These are phyloP conservation scores for Micractinium conductrix DNA, from an alignment of 139 green algal genomes.

Conservation along the genomic window DNA sequence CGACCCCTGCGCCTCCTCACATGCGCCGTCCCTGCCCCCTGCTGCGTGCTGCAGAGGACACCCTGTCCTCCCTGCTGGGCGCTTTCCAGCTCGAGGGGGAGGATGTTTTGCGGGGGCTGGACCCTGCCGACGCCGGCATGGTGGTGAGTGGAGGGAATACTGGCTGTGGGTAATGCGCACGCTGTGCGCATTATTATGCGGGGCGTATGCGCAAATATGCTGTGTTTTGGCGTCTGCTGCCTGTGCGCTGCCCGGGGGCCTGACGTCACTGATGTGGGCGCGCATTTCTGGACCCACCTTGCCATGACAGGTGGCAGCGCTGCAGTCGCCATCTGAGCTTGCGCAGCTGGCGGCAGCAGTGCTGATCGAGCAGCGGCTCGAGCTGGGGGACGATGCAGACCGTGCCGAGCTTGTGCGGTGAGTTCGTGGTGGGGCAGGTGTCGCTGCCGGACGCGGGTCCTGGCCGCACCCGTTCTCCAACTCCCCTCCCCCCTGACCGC, in stretches of 20 bases:
- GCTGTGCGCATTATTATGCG: too few species aligned
- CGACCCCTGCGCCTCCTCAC: too few species aligned
- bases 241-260: not conserved
- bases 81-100: not conserved
- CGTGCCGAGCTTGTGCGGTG: not conserved
- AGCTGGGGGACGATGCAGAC: slow-evolving; percentile 1
- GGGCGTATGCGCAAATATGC: too few species aligned
- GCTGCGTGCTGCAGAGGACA: slow-evolving; percentile 8
- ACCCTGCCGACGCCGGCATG: not conserved
- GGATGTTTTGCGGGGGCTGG: not conserved
- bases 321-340: slow-evolving; percentile 14
- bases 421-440: too few species aligned
- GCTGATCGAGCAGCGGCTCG: slow-evolving; percentile 10
- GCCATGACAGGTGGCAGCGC: slow-evolving; percentile 12
- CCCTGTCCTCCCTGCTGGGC: not conserved
- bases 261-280: not conserved
- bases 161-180: too few species aligned
- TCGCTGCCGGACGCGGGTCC: too few species aligned
- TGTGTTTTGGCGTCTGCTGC: too few species aligned
- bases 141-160: too few species aligned
- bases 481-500: too few species aligned
- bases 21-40: too few species aligned
- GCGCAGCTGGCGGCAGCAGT: slow-evolving; percentile 33
- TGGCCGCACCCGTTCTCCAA: too few species aligned
- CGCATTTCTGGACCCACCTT: not conserved